Evolutionary conservation across 805 yeast species (phyloP).

Genomic region (Dipodascopsis tothii): DNA sequence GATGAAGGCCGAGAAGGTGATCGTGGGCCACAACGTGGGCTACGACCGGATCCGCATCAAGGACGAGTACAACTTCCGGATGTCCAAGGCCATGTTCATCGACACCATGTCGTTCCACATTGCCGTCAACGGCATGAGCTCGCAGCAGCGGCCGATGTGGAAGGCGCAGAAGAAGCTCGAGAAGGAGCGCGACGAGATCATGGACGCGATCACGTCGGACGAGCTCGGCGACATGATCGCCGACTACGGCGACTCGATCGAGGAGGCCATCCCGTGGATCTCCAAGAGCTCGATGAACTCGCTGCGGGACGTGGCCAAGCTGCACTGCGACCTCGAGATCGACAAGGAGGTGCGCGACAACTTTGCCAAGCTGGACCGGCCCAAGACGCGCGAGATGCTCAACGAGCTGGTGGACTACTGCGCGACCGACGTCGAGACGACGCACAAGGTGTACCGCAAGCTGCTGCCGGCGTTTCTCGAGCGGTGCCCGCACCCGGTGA

Average conservation of each 20-base stretch:
- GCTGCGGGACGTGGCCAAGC: slow-evolving; percentile 65
- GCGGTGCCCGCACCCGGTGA: slow-evolving; percentile 87
- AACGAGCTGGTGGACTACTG: slow-evolving; percentile 66
- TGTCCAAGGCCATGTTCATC: slow-evolving; percentile 65
- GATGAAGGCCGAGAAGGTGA: slow-evolving; percentile 42
- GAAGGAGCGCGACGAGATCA: slow-evolving; percentile 17
- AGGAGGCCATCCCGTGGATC: slow-evolving; percentile 66
- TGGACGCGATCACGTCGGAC: slow-evolving; percentile 4
- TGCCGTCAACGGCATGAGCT: slow-evolving; percentile 85
- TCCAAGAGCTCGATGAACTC: slow-evolving; percentile 68
- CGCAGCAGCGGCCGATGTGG: slow-evolving; percentile 81
- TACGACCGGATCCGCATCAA: slow-evolving; percentile 80
- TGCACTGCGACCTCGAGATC: slow-evolving; percentile 64
- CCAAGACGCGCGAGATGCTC: slow-evolving; percentile 50
- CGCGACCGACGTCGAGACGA: slow-evolving; percentile 72
- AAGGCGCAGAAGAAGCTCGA: slow-evolving; percentile 29
- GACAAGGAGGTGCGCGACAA: slow-evolving; percentile 61
- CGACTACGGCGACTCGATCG: slow-evolving; percentile 27
- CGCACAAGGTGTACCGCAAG: slow-evolving; percentile 59
- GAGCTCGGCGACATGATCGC: slow-evolving; percentile 1
- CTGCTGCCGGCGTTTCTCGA: slow-evolving; percentile 61
- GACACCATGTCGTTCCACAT: slow-evolving; percentile 93
- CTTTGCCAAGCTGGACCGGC: slow-evolving; percentile 50
- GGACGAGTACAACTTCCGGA: slow-evolving; percentile 70
- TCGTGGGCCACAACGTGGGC: slow-evolving; percentile 85